Evolutionary conservation across 2,329 filamentous ascomycete species (phyloP).

Genomic region (Rutstroemia sp.): DNA sequence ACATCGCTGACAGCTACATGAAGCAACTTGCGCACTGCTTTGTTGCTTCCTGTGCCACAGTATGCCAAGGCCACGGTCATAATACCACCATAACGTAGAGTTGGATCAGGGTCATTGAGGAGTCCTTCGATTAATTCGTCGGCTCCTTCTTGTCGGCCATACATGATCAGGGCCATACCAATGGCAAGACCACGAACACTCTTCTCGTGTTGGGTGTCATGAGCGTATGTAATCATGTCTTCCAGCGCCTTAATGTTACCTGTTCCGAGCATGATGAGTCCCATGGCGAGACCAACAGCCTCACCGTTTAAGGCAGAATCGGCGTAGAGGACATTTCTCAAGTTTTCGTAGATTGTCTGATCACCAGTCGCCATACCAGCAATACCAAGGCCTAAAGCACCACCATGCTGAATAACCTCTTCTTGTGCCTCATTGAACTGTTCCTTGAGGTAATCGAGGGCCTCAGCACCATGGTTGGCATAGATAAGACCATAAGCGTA

Average conservation of each 20-base stretch:
- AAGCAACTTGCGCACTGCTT: slow-evolving; percentile 90
- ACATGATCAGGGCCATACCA: slow-evolving; percentile 98
- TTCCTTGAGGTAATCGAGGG: slow-evolving; percentile 68
- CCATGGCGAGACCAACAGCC: slow-evolving; percentile 92
- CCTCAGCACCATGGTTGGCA: slow-evolving; percentile 91
- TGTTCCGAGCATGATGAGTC: slow-evolving; percentile 97
- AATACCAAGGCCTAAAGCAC: slow-evolving; percentile 88
- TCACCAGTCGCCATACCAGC: slow-evolving; percentile 96
- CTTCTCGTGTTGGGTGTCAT: slow-evolving; percentile 98
- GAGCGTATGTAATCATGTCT: slow-evolving; percentile 96
- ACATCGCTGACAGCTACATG: slow-evolving; percentile 97
- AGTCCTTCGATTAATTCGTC: slow-evolving; percentile 93
- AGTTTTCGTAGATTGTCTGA: slow-evolving; percentile 81
- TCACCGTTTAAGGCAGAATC: slow-evolving; percentile 97
- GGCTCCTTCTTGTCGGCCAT: slow-evolving; percentile 85
- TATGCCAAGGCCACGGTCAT: slow-evolving; percentile 98
- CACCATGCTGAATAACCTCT: slow-evolving; percentile 95
- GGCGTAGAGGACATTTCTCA: slow-evolving; percentile 80
- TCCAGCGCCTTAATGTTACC: slow-evolving; percentile 89
- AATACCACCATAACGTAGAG: slow-evolving; percentile 91
- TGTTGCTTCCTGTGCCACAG: slow-evolving; percentile 96
- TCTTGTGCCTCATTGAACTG: slow-evolving; percentile 72
- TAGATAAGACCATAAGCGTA: slow-evolving; percentile 96
- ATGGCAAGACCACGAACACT: slow-evolving; percentile 92
- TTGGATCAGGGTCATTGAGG: slow-evolving; percentile 87